Base-by-base conservation (phyloP, 2,329 filamentous ascomycete species). In the Colletotrichum coccodes region DNA sequence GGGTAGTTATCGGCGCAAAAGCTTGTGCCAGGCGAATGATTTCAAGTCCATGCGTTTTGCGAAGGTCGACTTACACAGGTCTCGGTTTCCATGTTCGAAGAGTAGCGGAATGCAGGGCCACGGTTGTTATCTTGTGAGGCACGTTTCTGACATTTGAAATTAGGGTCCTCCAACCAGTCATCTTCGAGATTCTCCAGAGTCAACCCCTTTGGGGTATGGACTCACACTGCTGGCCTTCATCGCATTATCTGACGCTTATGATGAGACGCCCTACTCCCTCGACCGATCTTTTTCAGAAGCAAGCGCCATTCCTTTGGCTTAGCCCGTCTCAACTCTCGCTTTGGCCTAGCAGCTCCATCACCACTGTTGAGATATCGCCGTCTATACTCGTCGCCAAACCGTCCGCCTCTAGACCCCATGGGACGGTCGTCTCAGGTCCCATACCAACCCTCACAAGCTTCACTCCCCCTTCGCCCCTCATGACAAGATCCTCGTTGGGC, bases 361-460 rank as follows among this genome's bases (percentile, higher is more conserved):
- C 46, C 21, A 67, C 64, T 0, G 57, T 50, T 40, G 60, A 50
- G 36, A 72, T 71, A 59, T 71, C 56, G 16, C 71, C 66, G n/a
- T 72, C 70, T 32, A 71, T 71, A 36, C 56, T 70, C 16, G 67
- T 72, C 12, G 66, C 69, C 50, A 70, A 44, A 42, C 66, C 64
- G 26, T 47, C 69, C 28, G 67, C 60, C 36, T 71, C 72, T 52
- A 71, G 50, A 40, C 50, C 59, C 60, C 61, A 68, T 18, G 66
- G 60, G 8, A 73, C 69, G 40, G 53, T 67, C 30, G 66, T 60
- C 52, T 72, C 72, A 32, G 66, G 58, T 11, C 71, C 71, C 59
- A 71, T 62, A 4, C 71, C 70, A 16, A 72, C 49, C 47, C 72
- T 72, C 30, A 71, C 64, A 34, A 73, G 63, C 57, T 61, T 72